Evolutionary conservation across 208 protist genomes (phyloP), one percentile per base, ranked within the genome.

Genomic region (Leishmania turanica): DNA sequence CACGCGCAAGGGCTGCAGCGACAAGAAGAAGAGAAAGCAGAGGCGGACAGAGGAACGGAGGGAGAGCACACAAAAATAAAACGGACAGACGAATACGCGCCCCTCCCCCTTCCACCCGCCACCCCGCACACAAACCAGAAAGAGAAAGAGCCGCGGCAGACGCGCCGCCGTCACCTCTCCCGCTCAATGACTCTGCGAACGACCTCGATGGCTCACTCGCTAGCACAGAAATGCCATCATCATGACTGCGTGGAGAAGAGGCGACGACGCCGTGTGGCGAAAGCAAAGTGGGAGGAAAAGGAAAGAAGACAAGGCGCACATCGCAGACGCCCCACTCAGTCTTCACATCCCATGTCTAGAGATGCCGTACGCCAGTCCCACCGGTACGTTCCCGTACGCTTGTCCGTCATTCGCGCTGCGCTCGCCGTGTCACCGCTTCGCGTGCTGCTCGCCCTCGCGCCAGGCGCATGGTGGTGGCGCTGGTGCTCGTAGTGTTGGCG

Each of bases 321-420:
- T 47, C 68, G 24, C 15, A 31, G 68, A 19, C 37, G 68, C 42
- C 8, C 71, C 37, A n/a, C 49, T 77, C 73, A 85, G 53, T 85
- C 84, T 34, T 92, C 89, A 2, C 85, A 84, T 19, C 76, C 79
- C 31, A 87, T 75, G 34, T 90, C 84, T 8, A 85, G 53, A 49
- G 49, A 66, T 27, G 74, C 80, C 62, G 78, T 86, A 42, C 82
- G 84, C 90, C 90, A 93, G 75, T 90, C 88, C 87, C 87, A 91
- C 7, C 83, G 79, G 82, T 87, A 91, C 40, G 69, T 83, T 40
- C 83, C 78, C 21, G 75, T 81, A 49, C 81, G 81, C 65, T 77
- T 85, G 51, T 78, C 49, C 37, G 49, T 76, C 62, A 75, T 54
- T 6, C 78, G 78, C 40, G 82, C 78, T 42, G 72, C 80, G 81